Evolutionary conservation across 208 protist species (phyloP).

Genomic region (Acanthamoeba rhysodes): DNA sequence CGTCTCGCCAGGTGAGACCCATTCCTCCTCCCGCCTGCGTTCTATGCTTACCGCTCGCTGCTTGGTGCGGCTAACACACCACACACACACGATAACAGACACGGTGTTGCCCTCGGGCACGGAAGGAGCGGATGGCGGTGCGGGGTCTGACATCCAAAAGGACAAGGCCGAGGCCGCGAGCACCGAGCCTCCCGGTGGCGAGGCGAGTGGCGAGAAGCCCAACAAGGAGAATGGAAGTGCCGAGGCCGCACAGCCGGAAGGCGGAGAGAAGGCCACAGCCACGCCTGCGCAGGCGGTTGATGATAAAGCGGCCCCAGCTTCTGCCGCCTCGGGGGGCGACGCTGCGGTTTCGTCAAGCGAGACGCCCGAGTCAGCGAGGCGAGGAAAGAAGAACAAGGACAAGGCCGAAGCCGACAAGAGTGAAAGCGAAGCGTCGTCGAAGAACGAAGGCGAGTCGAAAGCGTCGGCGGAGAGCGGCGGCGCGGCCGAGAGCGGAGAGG

Average conservation of each 20-base stretch:
- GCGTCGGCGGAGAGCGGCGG: background rate
- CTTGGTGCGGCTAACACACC: background rate
- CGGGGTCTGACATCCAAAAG: background rate
- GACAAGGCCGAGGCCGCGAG: background rate
- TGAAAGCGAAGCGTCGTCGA: slow-evolving; percentile 1
- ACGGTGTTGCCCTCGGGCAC: background rate
- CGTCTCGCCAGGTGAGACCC: slow-evolving; percentile 19
- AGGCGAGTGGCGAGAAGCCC: background rate
- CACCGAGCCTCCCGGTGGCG: background rate
- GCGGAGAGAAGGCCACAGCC: background rate
- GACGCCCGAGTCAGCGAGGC: background rate
- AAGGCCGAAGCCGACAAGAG: background rate
- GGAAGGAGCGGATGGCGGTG: background rate
- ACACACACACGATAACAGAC: background rate
- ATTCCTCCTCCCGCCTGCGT: background rate
- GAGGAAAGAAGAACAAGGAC: background rate
- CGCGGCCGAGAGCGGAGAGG: background rate
- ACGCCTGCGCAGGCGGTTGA: too few relatives aligned
- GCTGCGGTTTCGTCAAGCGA: background rate
- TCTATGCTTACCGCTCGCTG: background rate
- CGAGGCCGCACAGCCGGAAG: background rate
- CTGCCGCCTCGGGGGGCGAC: background rate
- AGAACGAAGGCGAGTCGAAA: slow-evolving; percentile 8
- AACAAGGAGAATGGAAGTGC: background rate
- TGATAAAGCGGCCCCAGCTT: too few relatives aligned